These are phyloP conservation scores for Hymenoscyphus albidus DNA, from an alignment of 2,329 filamentous ascomycete genomes.

Conservation along the genomic window DNA sequence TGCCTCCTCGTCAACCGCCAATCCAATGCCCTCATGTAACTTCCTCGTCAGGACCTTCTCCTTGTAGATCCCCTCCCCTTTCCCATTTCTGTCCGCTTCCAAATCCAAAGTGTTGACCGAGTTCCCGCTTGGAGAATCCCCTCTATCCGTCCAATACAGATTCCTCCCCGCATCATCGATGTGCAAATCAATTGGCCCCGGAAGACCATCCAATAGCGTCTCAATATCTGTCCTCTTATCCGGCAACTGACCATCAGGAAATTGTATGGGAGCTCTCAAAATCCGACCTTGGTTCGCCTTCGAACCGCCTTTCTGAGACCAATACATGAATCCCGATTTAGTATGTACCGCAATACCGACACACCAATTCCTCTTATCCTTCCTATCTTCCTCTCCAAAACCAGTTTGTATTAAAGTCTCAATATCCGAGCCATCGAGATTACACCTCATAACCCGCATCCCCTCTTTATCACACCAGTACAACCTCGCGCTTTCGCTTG, in stretches of 20 bases:
- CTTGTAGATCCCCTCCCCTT: neutral
- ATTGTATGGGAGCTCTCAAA: conserved; percentile 5
- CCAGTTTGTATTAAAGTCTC: conserved; percentile 33
- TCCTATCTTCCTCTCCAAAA: neutral
- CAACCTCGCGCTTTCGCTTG: conserved; percentile 20
- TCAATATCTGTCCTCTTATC: conserved; percentile 10
- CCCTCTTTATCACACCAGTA: conserved; percentile 45
- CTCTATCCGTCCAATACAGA: conserved; percentile 59
- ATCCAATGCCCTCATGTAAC: conserved; percentile 45
- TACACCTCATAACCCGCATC: conserved; percentile 38
- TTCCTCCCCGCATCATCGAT: conserved; percentile 42
- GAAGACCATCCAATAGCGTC: conserved; percentile 39
- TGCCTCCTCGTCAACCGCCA: conserved; percentile 39
- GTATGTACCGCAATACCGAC: conserved; percentile 51
- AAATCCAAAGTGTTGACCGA: conserved; percentile 40
- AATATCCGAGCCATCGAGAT: conserved; percentile 38
- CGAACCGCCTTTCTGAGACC: conserved; percentile 30
- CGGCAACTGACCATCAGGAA: conserved; percentile 1
- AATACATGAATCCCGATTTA: conserved; percentile 35
- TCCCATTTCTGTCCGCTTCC: neutral
- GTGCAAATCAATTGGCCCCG: conserved; percentile 55
- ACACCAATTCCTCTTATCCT: conserved; percentile 41
- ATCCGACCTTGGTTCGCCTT: conserved; percentile 15
- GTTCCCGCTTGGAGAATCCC: conserved; percentile 52
- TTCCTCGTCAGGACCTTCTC: conserved; percentile 33